Conservation (phyloP, 768 basidiomycete species). For the Strobilomyces echinocephalus region DNA sequence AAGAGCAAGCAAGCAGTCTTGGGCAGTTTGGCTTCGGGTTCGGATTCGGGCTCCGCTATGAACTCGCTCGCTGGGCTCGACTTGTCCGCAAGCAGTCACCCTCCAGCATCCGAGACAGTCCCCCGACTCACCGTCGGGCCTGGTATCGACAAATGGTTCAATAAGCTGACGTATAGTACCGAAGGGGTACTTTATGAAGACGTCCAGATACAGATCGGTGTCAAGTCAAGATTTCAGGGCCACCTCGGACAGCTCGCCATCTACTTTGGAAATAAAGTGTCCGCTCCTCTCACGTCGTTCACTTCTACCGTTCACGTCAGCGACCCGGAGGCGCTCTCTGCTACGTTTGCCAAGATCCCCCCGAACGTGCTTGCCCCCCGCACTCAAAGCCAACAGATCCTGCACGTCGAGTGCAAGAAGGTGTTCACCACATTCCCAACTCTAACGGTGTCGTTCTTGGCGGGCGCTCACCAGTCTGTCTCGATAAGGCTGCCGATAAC, state of each 20-base stretch:
- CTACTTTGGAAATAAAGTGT: conserved; percentile 94
- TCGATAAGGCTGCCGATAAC: conserved; percentile 82
- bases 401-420: conserved; percentile 94
- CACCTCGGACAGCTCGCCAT: conserved; percentile 91
- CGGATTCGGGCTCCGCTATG: conserved; percentile 55
- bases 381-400: conserved; percentile 86
- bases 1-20: conserved; percentile 29
- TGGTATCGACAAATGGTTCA: conserved; percentile 86
- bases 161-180: conserved; percentile 67
- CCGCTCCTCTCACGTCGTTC: conserved; percentile 85
- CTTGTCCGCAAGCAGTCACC: conserved; percentile 36
- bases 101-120: conserved; percentile 13
- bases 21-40: conserved; percentile 34
- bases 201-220: conserved; percentile 87
- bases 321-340: conserved; percentile 71
- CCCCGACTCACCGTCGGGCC: conserved; percentile 61
- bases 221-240: conserved; percentile 96
- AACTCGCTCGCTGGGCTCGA: conserved; percentile 82
- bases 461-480: conserved; percentile 85
- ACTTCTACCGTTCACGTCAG: conserved; percentile 74
- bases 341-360: conserved; percentile 88
- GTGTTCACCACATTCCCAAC: conserved; percentile 74
- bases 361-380: conserved; percentile 74
- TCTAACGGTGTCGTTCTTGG: conserved; percentile 83
- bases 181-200: conserved; percentile 97